Percentiles rank a stretch among this genome's conserved stretches.
phyloP scores from a whole-genome alignment of 495 filamentous ascomycete species.

The Lepraria neglecta region DNA sequence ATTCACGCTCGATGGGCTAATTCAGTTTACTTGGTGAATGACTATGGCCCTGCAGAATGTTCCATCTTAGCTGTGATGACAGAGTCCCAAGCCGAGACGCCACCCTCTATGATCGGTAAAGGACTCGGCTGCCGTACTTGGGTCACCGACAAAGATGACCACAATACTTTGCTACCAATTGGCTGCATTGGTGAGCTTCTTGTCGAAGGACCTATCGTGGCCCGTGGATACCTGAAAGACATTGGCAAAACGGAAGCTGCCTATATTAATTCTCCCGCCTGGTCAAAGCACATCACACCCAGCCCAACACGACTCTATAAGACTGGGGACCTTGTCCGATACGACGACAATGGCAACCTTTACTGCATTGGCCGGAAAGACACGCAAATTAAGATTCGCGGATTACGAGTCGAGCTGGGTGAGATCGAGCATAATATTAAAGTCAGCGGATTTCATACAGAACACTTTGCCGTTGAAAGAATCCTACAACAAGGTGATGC shows the following conservation, averaged over 20 bases:
- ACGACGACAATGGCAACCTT: slow-evolving; percentile 49
- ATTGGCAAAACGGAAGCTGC: slow-evolving; percentile 39
- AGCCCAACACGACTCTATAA: slow-evolving; percentile 41
- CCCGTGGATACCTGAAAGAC: slow-evolving; percentile 47
- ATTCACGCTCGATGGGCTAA: slow-evolving; percentile 37
- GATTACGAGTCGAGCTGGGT: slow-evolving; percentile 56
- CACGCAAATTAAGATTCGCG: slow-evolving; percentile 58
- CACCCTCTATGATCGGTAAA: slow-evolving; percentile 29
- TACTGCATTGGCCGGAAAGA: slow-evolving; percentile 56
- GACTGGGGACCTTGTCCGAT: slow-evolving; percentile 49
- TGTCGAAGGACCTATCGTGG: slow-evolving; percentile 50
- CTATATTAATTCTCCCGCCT: slow-evolving; percentile 45
- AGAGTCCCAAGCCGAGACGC: background rate
- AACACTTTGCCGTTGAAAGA: background rate
- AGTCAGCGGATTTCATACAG: background rate
- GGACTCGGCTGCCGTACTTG: slow-evolving; percentile 33
- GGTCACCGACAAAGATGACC: slow-evolving; percentile 45
- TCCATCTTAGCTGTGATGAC: background rate
- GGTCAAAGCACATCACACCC: slow-evolving; percentile 38
- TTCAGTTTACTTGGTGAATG: slow-evolving; percentile 41
- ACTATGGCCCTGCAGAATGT: slow-evolving; percentile 48
- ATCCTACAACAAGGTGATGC: too few species aligned
- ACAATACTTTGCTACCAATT: slow-evolving; percentile 42
- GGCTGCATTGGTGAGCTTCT: slow-evolving; percentile 50
- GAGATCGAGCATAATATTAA: slow-evolving; percentile 48